Base-by-base conservation (phyloP, 768 basidiomycete genomes). In the Podaxis carcinomalis region DNA sequence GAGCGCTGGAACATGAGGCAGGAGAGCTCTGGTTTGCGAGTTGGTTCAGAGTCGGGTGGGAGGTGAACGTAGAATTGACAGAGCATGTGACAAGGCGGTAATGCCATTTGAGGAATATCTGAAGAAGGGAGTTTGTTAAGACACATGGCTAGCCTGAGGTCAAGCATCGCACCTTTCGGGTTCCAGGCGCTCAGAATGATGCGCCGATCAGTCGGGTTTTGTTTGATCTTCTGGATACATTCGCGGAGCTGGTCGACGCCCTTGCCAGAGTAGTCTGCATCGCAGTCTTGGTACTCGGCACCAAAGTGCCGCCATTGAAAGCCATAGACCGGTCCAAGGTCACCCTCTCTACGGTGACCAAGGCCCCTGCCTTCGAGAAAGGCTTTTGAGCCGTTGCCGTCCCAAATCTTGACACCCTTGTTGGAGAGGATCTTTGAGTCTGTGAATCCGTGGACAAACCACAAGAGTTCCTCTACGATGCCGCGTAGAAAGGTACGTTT, bases 31-130 rank as follows among this genome's bases (percentile, higher is more conserved):
- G 88, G 89, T 65, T 84, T 87, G 16, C 77, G 70, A 1, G 72
- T 67, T 1, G 85, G 79, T 16, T 79, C 67, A 13, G 74, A 66
- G 0, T 79, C 65, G 3, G 85, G 74, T 0, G 96, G 91, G 37
- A 96, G 87, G 69, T 93, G 90, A 37, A 99, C 96, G 78, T 93
- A 98, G 81, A 99, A 99, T 71, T 99, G 97, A 76, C 95, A 98
- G 74, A 98, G 89, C 86, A 98, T 90, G 75, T 98, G 97, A 74
- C 97, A 99, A 0, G 97, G 97, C 0, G 97, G 97, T 0, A 99
- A 85, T 0, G 97, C 97, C 97, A 98, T 99, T 40, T 83, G 80
- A 0, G 88, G 85, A 25, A 99, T 90, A 74, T 97, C 96, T 98
- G 67, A 10, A 4, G 19, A 51, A 4, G 16, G 19, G 36, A 42